These are phyloP conservation scores for Camellia lanceoleosa DNA, from an alignment of 148 eudicot species.

Conservation along the genomic window DNA sequence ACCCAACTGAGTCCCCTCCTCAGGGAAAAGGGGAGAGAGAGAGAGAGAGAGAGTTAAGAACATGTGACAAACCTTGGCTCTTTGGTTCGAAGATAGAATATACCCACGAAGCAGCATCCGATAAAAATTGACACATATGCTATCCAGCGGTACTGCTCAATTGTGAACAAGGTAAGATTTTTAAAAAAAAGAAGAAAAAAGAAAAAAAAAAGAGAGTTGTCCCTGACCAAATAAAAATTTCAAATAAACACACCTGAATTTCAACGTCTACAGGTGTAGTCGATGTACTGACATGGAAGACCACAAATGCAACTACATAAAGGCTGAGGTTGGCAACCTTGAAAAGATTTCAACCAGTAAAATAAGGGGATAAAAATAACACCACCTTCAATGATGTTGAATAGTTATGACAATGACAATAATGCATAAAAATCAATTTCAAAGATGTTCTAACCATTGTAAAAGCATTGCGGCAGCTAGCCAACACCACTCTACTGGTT, in stretches of 20 bases:
- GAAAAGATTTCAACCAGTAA: conserved; percentile 11
- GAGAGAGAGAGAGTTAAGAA: not conserved
- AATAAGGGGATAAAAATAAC: not conserved
- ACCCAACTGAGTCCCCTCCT: no score
- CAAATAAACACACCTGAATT: conserved; percentile 56
- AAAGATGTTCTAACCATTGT: conserved; percentile 59
- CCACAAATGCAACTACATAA: conserved; percentile 71
- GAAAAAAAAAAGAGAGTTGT: no score
- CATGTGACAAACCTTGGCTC: conserved; percentile 70
- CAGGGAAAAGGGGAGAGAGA: not conserved
- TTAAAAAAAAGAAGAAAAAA: not conserved
- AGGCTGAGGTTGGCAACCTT: conserved; percentile 92
- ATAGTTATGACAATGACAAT: not conserved
- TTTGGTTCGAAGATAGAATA: conserved; percentile 77
- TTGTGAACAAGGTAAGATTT: conserved; percentile 15
- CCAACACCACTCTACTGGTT: conserved; percentile 81
- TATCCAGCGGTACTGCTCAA: conserved; percentile 89
- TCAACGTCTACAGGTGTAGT: conserved; percentile 51
- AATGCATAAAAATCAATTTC: not conserved
- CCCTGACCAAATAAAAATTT: not conserved
- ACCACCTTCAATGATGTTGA: conserved; percentile 10
- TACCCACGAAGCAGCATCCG: conserved; percentile 79
- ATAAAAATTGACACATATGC: conserved; percentile 74
- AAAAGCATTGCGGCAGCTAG: conserved; percentile 96
- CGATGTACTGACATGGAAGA: conserved; percentile 54